phyloP scores from a whole-genome alignment of 1,139 yeast species.

The Hyphopichia wangnamkhiaoensis region DNA sequence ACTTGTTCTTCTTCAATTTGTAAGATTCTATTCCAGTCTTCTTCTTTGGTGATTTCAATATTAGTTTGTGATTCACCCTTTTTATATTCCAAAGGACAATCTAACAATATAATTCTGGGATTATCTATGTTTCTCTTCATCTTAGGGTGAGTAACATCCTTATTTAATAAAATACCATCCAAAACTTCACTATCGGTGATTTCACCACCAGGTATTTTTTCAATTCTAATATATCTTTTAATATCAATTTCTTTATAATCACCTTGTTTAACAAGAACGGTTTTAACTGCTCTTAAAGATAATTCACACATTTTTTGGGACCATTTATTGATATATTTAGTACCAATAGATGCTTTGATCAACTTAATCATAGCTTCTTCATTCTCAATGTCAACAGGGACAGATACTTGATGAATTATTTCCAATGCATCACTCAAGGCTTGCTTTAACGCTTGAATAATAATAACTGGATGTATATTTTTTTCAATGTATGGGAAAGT shows the following conservation, averaged over 20 bases:
- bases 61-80: slow-evolving; percentile 99
- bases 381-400: slow-evolving; percentile 79
- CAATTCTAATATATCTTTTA: slow-evolving; percentile 90
- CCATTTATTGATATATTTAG: slow-evolving; percentile 93
- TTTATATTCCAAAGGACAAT: slow-evolving; percentile 96
- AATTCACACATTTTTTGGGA: slow-evolving; percentile 87
- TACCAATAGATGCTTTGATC: slow-evolving; percentile 91
- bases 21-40: slow-evolving; percentile 93
- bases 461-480: slow-evolving; percentile 94
- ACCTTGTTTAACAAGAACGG: slow-evolving; percentile 70
- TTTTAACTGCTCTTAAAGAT: slow-evolving; percentile 84
- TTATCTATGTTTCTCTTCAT: slow-evolving; percentile 88
- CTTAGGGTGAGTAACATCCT: slow-evolving; percentile 97
- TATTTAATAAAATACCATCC: slow-evolving; percentile 91
- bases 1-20: slow-evolving; percentile 99
- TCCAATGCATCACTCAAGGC: slow-evolving; percentile 91
- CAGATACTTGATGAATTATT: slow-evolving; percentile 80
- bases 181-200: slow-evolving; percentile 84
- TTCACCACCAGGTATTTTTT: slow-evolving; percentile 97
- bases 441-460: slow-evolving; percentile 89
- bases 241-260: slow-evolving; percentile 84
- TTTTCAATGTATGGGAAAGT: slow-evolving; percentile 92
- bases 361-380: slow-evolving; percentile 86
- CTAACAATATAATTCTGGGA: slow-evolving; percentile 85
- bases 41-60: slow-evolving; percentile 94